Percentiles rank a stretch among this genome's conserved stretches.
Conservation (phyloP, 148 eudicot genomes). For the Silene uniflora region DNA sequence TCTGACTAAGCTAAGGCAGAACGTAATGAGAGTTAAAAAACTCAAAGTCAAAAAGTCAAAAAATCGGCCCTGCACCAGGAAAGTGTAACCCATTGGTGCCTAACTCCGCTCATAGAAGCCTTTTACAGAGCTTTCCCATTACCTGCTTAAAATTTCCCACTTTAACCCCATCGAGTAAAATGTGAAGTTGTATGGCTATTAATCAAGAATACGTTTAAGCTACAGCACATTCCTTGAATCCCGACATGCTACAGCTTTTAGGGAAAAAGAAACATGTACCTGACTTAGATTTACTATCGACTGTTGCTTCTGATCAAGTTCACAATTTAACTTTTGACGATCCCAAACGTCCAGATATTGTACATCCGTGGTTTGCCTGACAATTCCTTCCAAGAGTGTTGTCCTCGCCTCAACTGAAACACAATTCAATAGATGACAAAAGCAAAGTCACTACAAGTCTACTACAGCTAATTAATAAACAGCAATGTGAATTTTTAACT, state of each 20-base stretch:
- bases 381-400: constrained; percentile 69
- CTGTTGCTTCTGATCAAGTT: constrained; percentile 70
- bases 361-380: constrained; percentile 78
- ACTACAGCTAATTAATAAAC: constrained; percentile 8
- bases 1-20: not conserved
- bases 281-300: constrained; percentile 53
- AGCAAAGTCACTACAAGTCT: constrained; percentile 8
- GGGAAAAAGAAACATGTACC: constrained; percentile 31
- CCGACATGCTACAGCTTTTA: not conserved
- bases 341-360: constrained; percentile 86
- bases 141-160: not conserved
- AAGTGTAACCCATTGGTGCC: not conserved
- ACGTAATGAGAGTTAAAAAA: not conserved
- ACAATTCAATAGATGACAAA: constrained; percentile 19
- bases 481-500: not conserved
- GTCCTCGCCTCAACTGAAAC: constrained; percentile 69
- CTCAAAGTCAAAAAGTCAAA: not conserved
- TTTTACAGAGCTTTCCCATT: not conserved
- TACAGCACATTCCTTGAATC: not conserved
- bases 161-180: not conserved
- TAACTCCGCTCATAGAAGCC: not conserved
- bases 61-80: not conserved
- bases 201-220: constrained; percentile 1
- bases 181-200: not conserved
- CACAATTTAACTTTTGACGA: constrained; percentile 76